Evolutionary conservation across 2,329 filamentous ascomycete species (phyloP), one percentile per base, ranked within the genome.

Genomic region (Biscogniauxia mediterranea): DNA sequence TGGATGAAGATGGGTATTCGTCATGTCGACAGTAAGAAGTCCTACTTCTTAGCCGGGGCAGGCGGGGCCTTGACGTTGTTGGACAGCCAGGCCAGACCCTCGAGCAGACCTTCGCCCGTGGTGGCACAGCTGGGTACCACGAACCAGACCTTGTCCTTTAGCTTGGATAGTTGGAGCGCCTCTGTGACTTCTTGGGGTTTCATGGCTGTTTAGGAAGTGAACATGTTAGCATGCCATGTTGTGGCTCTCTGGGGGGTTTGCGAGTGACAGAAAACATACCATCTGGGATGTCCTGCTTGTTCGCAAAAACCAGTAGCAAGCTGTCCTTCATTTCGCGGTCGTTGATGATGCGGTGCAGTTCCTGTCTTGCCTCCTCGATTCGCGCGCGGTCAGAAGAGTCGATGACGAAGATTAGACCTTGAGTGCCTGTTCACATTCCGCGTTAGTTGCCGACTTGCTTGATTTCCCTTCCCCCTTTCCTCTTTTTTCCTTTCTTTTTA

Each of bases 241-340:
- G 23, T 23, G 23, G 23, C 23, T 23, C 23, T 23, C 23, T n/a
- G 23, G 23, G 2, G 23, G 11, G 11, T 9, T 7, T 15, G 20
- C 50, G 17, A 15, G 26, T 17, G 19, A 52, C 32, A 46, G 54
- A 54, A 25, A 17, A 78, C 82, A 60, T 79, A 91, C 92, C 88
- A 74, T 92, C 91, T 61, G 85, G 83, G 70, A 98, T 82, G 86
- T 99, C 95, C 81, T 98, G 95, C 86, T 99, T 99, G 84, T 99
- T 99, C 74, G 95, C 95, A 77, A 99, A 98, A 51, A 99, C 94
- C 63, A 98, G 81, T 70, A 99, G 82, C 70, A 98, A 83, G 64
- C 93, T 93, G 75, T 98, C 94, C 81, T 95, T 93, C 88, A 98
- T 94, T 84, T 99, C 95, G 67, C 94, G 89, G 77, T 98, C 95